phyloP scores from a whole-genome alignment of 2,329 filamentous ascomycete genomes.

The Ascochyta rabiei region DNA sequence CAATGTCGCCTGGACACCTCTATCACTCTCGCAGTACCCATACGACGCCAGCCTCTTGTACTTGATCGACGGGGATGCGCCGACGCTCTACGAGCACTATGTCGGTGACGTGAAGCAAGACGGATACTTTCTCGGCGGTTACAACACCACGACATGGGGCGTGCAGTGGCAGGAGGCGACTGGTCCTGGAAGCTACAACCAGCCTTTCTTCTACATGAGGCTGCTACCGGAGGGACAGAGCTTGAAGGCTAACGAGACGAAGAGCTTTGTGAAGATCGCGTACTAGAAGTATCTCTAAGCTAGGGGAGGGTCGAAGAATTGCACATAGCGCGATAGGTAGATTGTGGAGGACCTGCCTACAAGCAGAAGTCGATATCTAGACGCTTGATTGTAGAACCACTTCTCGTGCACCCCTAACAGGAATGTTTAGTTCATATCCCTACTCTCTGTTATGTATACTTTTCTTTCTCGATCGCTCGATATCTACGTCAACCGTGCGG shows the following conservation, averaged over 20 bases:
- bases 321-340: too few relatives aligned
- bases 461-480: too few relatives aligned
- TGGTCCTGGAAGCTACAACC: conserved; percentile 4
- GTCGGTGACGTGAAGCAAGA: conserved; percentile 25
- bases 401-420: too few relatives aligned
- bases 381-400: too few relatives aligned
- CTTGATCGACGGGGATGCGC: conserved; percentile 20
- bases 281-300: neutral
- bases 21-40: conserved; percentile 20
- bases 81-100: conserved; percentile 28
- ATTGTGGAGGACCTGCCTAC: too few relatives aligned
- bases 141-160: conserved; percentile 27
- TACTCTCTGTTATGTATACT: too few relatives aligned
- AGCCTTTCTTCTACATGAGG: conserved; percentile 23
- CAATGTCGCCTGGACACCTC: conserved; percentile 18
- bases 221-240: conserved; percentile 19
- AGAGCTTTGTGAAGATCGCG: conserved; percentile 19
- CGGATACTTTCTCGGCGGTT: conserved; percentile 27
- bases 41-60: conserved; percentile 25
- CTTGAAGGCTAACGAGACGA: conserved; percentile 22
- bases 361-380: too few relatives aligned
- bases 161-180: conserved; percentile 21
- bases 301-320: too few relatives aligned
- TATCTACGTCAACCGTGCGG: too few relatives aligned
- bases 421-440: too few relatives aligned